Base-by-base conservation (phyloP, 495 filamentous ascomycete species). In the Lepraria neglecta region DNA sequence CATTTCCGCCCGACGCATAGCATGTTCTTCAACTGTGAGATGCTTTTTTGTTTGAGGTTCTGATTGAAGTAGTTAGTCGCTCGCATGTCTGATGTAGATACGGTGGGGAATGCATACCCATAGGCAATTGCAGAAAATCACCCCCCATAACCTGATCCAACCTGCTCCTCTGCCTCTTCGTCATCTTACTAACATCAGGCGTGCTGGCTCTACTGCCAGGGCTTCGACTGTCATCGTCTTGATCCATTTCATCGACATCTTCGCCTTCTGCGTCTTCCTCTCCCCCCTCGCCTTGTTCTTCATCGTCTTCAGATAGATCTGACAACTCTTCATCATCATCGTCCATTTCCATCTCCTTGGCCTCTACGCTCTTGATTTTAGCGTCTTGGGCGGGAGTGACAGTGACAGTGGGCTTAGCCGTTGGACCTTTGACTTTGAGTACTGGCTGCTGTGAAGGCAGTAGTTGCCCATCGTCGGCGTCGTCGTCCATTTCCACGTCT, bases 1-100 rank as follows among this genome's bases (percentile, higher is more conserved):
- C 94, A 98, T 98, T 72, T 98, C 94, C 7, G 90, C 88, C 46
- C 94, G 83, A 19, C 95, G 85, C 88, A 97, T 96, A 40, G 90
- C 90, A 60, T 95, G 85, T 69, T 98, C 95, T 69, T 97, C 94
- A 0, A 90, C 92, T 1, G 92, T 96, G 45, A 97, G 74, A 68
- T 87, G 83, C 69, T 95, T 95, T 75, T 97, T 97, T 58, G 87
- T 88, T 78, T 95, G 91, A 27, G 92, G 89, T 74, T 95, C 91
- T 92, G 75, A 58, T 59, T 27, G 30, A 35, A 6, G 19, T 17
- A 33, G 51, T 24, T 15, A 11, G 9, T n/a, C 24, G 24, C 24
- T 24, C 24, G 24, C 24, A 24, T 24, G 24, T 24, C 24, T 24
- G 24, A 24, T 24, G 1, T 24, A 24, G 14, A 38, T 7, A 38